Percentiles rank a stretch among this genome's conserved stretches.
Conservation (phyloP, 2,329 filamentous ascomycete genomes). For the Calonectria naviculata region DNA sequence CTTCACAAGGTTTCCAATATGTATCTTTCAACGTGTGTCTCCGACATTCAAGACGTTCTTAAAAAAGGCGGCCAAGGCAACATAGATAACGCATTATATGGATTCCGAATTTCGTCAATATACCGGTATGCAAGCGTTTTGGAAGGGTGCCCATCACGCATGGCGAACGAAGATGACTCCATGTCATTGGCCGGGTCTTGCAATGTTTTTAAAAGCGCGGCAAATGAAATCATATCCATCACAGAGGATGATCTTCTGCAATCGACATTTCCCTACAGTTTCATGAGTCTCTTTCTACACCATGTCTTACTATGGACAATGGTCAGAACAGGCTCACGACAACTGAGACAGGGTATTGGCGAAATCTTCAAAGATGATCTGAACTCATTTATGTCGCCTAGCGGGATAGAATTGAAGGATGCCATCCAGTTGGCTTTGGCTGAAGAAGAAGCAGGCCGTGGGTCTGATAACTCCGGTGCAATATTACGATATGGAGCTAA, state of each 20-base stretch:
- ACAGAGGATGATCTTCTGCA: not conserved
- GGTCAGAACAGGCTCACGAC: not conserved
- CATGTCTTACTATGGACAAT: not conserved
- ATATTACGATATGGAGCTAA: not conserved
- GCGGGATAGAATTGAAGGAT: not conserved
- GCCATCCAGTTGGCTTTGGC: not conserved
- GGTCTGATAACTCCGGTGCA: not conserved
- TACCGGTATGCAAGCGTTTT: not conserved
- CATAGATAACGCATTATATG: not conserved
- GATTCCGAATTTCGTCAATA: not conserved
- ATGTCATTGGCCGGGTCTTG: not conserved
- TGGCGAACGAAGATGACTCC: not conserved
- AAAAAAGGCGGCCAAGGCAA: not conserved
- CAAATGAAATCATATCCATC: not conserved
- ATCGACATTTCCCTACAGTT: constrained; percentile 1
- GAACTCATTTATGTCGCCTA: not conserved
- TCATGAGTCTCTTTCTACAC: not conserved
- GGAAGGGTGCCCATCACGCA: not conserved
- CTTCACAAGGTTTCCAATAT: not conserved
- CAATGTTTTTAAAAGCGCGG: not conserved
- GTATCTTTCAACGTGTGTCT: not conserved
- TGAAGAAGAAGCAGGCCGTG: not conserved
- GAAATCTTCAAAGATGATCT: not conserved
- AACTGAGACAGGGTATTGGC: not conserved
- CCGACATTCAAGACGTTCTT: not conserved